Evolutionary conservation across 1,139 yeast genomes (phyloP).

Genomic region (Magnusiomyces fungicola): DNA sequence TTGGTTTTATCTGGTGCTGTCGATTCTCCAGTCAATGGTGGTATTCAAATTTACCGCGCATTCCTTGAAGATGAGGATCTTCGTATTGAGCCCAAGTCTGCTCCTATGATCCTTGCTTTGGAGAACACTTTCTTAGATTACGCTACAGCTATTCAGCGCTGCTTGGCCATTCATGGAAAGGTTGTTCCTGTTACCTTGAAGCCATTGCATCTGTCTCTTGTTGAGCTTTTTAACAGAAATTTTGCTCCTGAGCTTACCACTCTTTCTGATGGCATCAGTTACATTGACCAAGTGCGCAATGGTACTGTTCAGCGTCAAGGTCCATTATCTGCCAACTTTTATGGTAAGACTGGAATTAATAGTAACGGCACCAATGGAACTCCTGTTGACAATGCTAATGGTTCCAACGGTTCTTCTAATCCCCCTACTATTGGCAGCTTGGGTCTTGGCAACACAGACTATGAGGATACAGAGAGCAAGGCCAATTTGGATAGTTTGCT

Average conservation of each 20-base stretch:
- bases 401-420: not conserved
- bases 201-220: slow-evolving; percentile 59
- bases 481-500: slow-evolving; percentile 15
- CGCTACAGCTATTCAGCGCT: slow-evolving; percentile 55
- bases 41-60: slow-evolving; percentile 74
- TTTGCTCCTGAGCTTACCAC: slow-evolving; percentile 56
- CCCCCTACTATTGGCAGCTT: not conserved
- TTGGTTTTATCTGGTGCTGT: slow-evolving; percentile 81
- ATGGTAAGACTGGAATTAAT: slow-evolving; percentile 4
- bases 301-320: slow-evolving; percentile 11
- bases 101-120: slow-evolving; percentile 43
- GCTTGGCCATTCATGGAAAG: slow-evolving; percentile 62
- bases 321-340: slow-evolving; percentile 10
- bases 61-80: slow-evolving; percentile 46
- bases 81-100: slow-evolving; percentile 32
- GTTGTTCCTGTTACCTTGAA: slow-evolving; percentile 52
- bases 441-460: not conserved
- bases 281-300: slow-evolving; percentile 15
- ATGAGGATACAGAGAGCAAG: slow-evolving; percentile 11
- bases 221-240: slow-evolving; percentile 57
- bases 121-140: slow-evolving; percentile 62
- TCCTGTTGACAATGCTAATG: not conserved
- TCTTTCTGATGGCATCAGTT: slow-evolving; percentile 28
- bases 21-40: slow-evolving; percentile 90
- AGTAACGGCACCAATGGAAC: not conserved